These are phyloP conservation scores for Macrophomina phaseolina DNA, from an alignment of 2,329 filamentous ascomycete genomes.

Conservation along the genomic window DNA sequence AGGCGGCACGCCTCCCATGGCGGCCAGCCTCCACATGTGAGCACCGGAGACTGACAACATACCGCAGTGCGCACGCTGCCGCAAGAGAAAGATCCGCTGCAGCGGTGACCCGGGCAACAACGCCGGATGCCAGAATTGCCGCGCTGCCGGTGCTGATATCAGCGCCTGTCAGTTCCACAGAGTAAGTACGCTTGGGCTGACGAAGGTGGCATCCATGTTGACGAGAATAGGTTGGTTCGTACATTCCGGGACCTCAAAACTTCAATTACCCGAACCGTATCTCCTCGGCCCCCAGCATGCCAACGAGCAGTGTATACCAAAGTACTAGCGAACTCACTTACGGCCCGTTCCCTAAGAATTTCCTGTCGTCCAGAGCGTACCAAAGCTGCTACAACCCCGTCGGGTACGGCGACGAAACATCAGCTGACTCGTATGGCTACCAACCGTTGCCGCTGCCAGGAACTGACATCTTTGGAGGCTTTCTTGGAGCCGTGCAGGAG, in stretches of 20 bases:
- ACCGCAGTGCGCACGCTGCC: conserved; percentile 80
- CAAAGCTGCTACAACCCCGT: conserved; percentile 1
- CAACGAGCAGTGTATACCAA: conserved; percentile 16
- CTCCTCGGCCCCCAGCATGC: conserved; percentile 3
- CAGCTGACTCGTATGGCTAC: conserved; percentile 24
- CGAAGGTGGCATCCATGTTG: neutral
- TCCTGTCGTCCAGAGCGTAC: conserved; percentile 6
- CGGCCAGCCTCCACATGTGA: neutral
- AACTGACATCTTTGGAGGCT: neutral
- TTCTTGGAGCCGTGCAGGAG: neutral
- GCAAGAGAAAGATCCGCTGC: conserved; percentile 93
- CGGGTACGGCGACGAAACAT: conserved; percentile 15
- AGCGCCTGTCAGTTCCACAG: conserved; percentile 76
- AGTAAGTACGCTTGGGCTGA: conserved; percentile 53
- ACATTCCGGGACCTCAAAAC: neutral
- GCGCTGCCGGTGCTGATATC: conserved; percentile 68
- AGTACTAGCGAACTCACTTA: neutral
- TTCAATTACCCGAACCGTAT: conserved; percentile 8
- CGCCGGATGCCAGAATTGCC: conserved; percentile 83
- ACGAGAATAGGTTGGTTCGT: conserved; percentile 23
- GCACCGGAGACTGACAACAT: neutral
- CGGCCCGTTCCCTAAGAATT: neutral
- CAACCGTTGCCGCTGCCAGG: conserved; percentile 13
- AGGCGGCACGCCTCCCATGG: neutral
- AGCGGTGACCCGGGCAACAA: conserved; percentile 82